Percentiles rank a stretch among this genome's conserved stretches.
phyloP scores from a whole-genome alignment of 768 basidiomycete species.

The Lentinula boryana region DNA sequence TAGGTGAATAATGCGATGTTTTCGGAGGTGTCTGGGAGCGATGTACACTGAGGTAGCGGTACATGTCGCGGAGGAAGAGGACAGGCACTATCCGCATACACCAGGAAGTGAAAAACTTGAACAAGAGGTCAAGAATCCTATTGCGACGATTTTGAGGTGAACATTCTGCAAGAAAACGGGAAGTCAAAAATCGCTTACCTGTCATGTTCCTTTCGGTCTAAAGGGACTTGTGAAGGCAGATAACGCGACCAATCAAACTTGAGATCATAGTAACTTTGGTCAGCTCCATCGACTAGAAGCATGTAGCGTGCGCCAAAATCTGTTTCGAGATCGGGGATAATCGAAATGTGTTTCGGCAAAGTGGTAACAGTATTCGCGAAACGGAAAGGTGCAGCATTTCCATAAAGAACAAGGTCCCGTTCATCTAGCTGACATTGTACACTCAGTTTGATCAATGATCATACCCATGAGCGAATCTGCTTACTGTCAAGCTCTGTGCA shows the following conservation, averaged over 20 bases:
- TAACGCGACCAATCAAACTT: slow-evolving; percentile 47
- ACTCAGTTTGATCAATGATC: background rate
- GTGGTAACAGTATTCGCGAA: slow-evolving; percentile 21
- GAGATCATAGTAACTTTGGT: slow-evolving; percentile 33
- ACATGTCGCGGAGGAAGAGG: slow-evolving; percentile 37
- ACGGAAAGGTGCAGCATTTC: slow-evolving; percentile 37
- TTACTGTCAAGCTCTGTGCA: slow-evolving; percentile 31
- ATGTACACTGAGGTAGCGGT: slow-evolving; percentile 24
- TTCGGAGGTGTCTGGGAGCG: slow-evolving; percentile 16
- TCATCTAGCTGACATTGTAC: slow-evolving; percentile 28
- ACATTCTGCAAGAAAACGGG: background rate
- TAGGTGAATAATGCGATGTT: slow-evolving; percentile 41
- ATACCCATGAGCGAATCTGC: background rate
- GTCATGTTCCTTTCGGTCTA: slow-evolving; percentile 31
- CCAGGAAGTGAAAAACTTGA: slow-evolving; percentile 35
- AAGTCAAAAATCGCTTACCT: slow-evolving; percentile 3
- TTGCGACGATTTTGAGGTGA: background rate
- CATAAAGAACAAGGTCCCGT: slow-evolving; percentile 32
- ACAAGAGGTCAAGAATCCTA: slow-evolving; percentile 30
- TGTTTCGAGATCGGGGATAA: slow-evolving; percentile 25
- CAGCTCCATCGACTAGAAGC: slow-evolving; percentile 33
- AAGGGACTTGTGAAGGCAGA: slow-evolving; percentile 33
- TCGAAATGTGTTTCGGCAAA: background rate
- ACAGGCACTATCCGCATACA: slow-evolving; percentile 31
- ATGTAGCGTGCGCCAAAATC: slow-evolving; percentile 33